Evolutionary conservation across 192 early-diverging fungal species (phyloP), one percentile per base, ranked within the genome.

Genomic region (Funneliformis mosseae): DNA sequence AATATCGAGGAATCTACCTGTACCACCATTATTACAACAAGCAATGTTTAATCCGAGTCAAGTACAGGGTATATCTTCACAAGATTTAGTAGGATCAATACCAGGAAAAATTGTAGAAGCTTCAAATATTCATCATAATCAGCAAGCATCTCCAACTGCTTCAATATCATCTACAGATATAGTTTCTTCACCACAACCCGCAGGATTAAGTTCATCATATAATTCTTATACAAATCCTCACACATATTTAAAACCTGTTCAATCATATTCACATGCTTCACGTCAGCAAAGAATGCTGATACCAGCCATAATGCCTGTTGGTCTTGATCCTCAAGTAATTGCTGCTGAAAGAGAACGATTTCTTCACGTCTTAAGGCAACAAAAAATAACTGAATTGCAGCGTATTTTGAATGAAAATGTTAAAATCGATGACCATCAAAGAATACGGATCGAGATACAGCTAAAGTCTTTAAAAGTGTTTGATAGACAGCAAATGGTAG

Each of bases 301-400:
- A 38, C 93, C 94, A 45, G 89, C 92, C 71, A 87, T 94, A 8
- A 89, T 88, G 9, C 95, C 96, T 1, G 78, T 83, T n/a, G 94
- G 94, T 5, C 83, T 99, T 43, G 96, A 98, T 82, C 90, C 95
- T 14, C 81, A 90, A n/a, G 89, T 88, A 4, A 80, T 98, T 69
- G 84, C 91, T 3, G 82, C 89, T 50, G 96, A 98, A 87, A 88
- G 94, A 39, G 96, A 98, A 72, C 88, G 89, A 61, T 83, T 87
- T 38, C 89, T 94, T 23, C 77, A 85, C 9, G 88, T 88, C 93
- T 96, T 73, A 88, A 88, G 50, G 7, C 88, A 92, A 28, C 87
- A 95, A 28, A 85, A 88, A 23, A 87, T 90, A 5, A 86, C 95
- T 27, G 90, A 97, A 62, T 82, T 89, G 66, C 33, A 33, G 33